Evolutionary conservation across 768 basidiomycete species (phyloP), one percentile per base, ranked within the genome.

Genomic region (Pisolithus albus): DNA sequence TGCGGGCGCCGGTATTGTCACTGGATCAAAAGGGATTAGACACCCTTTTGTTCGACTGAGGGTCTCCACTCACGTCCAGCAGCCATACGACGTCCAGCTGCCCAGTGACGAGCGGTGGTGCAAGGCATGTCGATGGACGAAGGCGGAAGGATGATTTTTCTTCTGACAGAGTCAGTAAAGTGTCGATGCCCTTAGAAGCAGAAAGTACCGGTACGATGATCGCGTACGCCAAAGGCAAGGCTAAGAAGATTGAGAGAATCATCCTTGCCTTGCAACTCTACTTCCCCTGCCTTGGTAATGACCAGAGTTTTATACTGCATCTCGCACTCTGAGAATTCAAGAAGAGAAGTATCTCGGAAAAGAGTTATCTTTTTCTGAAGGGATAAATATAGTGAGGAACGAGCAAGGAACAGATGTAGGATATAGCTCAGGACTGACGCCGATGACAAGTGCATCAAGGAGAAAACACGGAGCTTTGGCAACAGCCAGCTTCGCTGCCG

Each of bases 51-150:
- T 21, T 64, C 70, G 18, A 36, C 43, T 59, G 8, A 19, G 21
- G 15, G 7, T 7, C 15, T 34, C n/a, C 10, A 64, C 71, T 44
- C 53, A 86, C 84, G 75, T 77, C 68, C 78, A 80, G 58, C 86
- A 88, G 60, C 83, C 83, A 51, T 73, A 64, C 15, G 75, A 73
- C 16, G 71, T 71, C 84, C 84, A 88, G 46, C 65, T 71, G 2
- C 70, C 69, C 7, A 81, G 82, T 47, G 86, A 73, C 1, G 52
- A 44, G 24, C 59, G 63, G 36, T 49, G 55, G 46, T 63, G 49
- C 34, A 47, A 47, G 10, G 24, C 7, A 51, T 47, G 42, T 16
- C 23, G 26, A 19, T 42, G 41, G 7, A 18, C 19, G 40, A 11
- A 7, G 7, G 40, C 28, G 8, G 16, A 44, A 18, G 26, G 9